Evolutionary conservation across 2,329 filamentous ascomycete genomes (phyloP), one percentile per base, ranked within the genome.

Genomic region (Arthrobotrys musiformis): DNA sequence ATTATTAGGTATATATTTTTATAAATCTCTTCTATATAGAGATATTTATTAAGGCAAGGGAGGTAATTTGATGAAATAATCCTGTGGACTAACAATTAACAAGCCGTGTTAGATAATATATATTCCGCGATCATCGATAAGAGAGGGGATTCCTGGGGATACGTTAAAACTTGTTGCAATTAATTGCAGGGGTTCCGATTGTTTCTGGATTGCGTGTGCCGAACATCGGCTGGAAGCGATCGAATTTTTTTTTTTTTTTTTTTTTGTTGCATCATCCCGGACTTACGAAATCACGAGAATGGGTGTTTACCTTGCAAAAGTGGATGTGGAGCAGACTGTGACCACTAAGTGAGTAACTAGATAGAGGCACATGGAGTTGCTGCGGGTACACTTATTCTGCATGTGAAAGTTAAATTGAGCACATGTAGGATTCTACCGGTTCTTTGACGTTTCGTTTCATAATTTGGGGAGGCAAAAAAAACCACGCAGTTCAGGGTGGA

Each of bases 171-270:
- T 42, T 50, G 46, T 50, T 50, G 46, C n/a, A n/a, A n/a, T 8
- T 42, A n/a, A 11, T 50, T 50, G 2, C 15, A 19, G 15, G 52
- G 30, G 30, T 8, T 24, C 13, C 13, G 28, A 35, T 9, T 4
- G 24, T n/a, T n/a, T n/a, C n/a, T 4, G 48, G 22, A 28, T 26
- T 26, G 46, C 19, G 19, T 17, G 35, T 46, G 70, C 70, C 70
- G 70, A 75, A 52, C 35, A 75, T 69, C 70, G 70, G 63, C 63
- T 60, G 46, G 67, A 63, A 63, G 46, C 56, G 67, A 70, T 50
- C 61, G 46, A 24, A 22, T 8, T 37, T 7, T 1, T 37, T 42
- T 17, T 42, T 6, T 35, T 35, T 35, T 35, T 35, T 11, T 6
- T 6, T 44, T 44, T 44, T 17, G 42, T 44, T 44, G 35, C 35